phyloP scores from a whole-genome alignment of 495 filamentous ascomycete species.

The Oleoguttula mirabilis region DNA sequence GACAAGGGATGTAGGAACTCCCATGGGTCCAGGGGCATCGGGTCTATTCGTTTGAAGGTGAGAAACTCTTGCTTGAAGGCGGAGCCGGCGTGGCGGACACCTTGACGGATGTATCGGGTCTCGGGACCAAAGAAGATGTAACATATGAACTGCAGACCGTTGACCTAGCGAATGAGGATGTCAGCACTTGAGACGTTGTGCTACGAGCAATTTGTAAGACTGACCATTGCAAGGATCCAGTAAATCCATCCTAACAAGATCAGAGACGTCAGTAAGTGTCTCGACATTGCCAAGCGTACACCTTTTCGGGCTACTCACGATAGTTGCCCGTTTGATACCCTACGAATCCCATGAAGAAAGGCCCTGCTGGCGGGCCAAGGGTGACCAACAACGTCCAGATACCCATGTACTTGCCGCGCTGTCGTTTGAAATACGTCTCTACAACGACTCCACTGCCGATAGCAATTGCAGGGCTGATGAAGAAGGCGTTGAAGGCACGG shows the following conservation, averaged over 20 bases:
- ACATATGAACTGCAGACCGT: conserved; percentile 40
- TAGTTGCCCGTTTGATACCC: conserved; percentile 19
- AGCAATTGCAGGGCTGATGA: conserved; percentile 42
- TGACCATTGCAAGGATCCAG: conserved; percentile 27
- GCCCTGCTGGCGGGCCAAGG: conserved; percentile 34
- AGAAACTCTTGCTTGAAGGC: conserved; percentile 33
- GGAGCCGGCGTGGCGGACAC: conserved; percentile 21
- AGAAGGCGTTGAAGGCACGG: conserved; percentile 40
- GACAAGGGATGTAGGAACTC: conserved; percentile 40
- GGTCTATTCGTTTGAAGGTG: conserved; percentile 36
- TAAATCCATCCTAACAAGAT: too few species aligned
- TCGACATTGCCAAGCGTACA: too few species aligned
- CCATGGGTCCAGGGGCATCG: conserved; percentile 33
- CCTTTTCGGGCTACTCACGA: too few species aligned
- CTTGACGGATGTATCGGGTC: conserved; percentile 36
- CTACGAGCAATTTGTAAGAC: background rate
- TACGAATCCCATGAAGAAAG: conserved; percentile 25
- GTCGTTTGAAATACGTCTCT: conserved; percentile 15
- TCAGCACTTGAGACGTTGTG: conserved; percentile 12
- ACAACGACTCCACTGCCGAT: conserved; percentile 42
- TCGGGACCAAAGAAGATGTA: conserved; percentile 46
- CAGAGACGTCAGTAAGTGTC: too few species aligned
- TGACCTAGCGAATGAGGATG: conserved; percentile 17
- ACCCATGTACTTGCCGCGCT: conserved; percentile 12
- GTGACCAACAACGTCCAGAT: conserved; percentile 33